These are phyloP conservation scores for Lotmaria passim DNA, from an alignment of 208 protist species.

Conservation along the genomic window DNA sequence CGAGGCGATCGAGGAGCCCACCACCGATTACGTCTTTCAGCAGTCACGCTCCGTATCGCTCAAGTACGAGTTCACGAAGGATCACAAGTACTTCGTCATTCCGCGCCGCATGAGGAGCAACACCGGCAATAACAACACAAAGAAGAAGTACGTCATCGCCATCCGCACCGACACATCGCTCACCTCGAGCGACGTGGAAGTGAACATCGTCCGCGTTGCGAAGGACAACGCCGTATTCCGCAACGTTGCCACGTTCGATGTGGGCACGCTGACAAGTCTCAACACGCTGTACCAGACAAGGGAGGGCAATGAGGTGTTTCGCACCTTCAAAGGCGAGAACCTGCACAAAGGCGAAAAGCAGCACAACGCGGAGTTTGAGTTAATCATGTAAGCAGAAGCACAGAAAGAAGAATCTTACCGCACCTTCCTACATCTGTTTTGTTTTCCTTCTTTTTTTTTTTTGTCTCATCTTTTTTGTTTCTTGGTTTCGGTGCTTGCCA, in stretches of 20 bases:
- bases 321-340: constrained; percentile 41
- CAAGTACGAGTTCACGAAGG: constrained; percentile 42
- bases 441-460: neutral
- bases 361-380: constrained; percentile 36
- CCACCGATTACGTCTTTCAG: constrained; percentile 47
- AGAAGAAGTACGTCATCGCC: constrained; percentile 51
- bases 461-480: too few relatives aligned
- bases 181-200: constrained; percentile 23
- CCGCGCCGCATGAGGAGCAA: constrained; percentile 52
- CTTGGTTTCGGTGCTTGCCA: too few relatives aligned
- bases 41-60: constrained; percentile 47
- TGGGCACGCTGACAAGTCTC: constrained; percentile 29
- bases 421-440: neutral
- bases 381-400: constrained; percentile 19
- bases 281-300: constrained; percentile 46
- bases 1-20: constrained; percentile 50
- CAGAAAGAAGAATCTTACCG: neutral
- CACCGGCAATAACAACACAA: constrained; percentile 44
- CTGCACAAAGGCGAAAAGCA: constrained; percentile 45
- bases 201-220: constrained; percentile 44
- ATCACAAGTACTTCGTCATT: constrained; percentile 44
- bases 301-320: constrained; percentile 35
- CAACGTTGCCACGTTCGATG: constrained; percentile 44
- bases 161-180: constrained; percentile 35
- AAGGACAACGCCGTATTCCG: constrained; percentile 42